A percentile compares a stretch with the other conserved stretches of the same genome.
phyloP scores from a whole-genome alignment of 2,329 filamentous ascomycete species.

The Achaetomium macrosporum region DNA sequence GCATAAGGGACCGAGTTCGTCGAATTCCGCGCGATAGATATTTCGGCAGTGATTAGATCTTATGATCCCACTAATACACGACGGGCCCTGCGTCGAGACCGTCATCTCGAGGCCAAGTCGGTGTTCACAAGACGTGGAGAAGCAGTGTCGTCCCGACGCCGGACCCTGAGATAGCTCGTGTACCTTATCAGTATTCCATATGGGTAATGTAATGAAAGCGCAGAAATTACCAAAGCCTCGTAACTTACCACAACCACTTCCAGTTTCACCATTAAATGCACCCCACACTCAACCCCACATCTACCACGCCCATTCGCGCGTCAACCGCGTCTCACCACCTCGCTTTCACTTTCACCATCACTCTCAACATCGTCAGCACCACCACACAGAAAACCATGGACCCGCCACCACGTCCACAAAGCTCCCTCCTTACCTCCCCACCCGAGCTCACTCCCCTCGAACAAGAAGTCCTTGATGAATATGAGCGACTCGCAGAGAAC shows the following conservation, averaged over 20 bases:
- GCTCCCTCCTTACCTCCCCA: constrained; percentile 30
- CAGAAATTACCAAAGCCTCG: too few species aligned
- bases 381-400: constrained; percentile 20
- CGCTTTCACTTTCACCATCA: not conserved
- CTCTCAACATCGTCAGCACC: not conserved
- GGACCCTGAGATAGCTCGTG: too few species aligned
- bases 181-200: too few species aligned
- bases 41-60: too few species aligned
- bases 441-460: constrained; percentile 71
- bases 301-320: not conserved
- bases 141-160: too few species aligned
- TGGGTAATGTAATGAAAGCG: too few species aligned
- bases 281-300: not conserved
- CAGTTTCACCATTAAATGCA: not conserved
- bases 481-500: constrained; percentile 78
- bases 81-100: too few species aligned
- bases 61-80: too few species aligned
- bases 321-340: constrained; percentile 7
- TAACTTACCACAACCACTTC: constrained; percentile 1
- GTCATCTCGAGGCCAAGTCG: too few species aligned
- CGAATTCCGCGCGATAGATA: too few species aligned
- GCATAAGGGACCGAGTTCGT: too few species aligned
- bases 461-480: constrained; percentile 93
- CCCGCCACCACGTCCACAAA: constrained; percentile 15
- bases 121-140: too few species aligned